These are phyloP conservation scores for Candida dubliniensis DNA, from an alignment of 1,139 yeast species.

Conservation along the genomic window DNA sequence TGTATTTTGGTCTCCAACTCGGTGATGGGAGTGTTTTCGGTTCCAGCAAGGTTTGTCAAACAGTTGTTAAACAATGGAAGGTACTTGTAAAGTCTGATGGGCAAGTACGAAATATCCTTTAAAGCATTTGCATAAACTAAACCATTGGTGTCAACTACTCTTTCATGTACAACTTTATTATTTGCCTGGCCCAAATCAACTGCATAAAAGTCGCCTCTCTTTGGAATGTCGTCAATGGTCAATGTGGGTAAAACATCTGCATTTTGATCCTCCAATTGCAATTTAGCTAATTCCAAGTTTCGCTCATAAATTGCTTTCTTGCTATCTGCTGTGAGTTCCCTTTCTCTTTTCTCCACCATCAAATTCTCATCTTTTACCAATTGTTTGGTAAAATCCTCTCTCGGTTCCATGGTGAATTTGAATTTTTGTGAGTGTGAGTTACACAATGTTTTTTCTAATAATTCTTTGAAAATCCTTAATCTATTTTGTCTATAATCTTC, in stretches of 20 bases:
- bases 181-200: constrained; percentile 21
- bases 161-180: constrained; percentile 34
- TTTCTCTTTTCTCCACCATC: constrained; percentile 48
- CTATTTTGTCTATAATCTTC: constrained; percentile 57
- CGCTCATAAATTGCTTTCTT: constrained; percentile 56
- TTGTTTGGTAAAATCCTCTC: constrained; percentile 48
- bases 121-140: constrained; percentile 67
- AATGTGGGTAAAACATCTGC: constrained; percentile 78
- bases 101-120: constrained; percentile 55
- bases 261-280: constrained; percentile 71
- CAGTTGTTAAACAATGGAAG: constrained; percentile 79
- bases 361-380: constrained; percentile 55
- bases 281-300: constrained; percentile 58
- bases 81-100: constrained; percentile 61
- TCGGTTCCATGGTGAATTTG: constrained; percentile 77
- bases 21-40: constrained; percentile 65
- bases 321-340: constrained; percentile 54
- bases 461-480: constrained; percentile 53
- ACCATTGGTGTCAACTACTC: constrained; percentile 72
- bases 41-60: constrained; percentile 79
- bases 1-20: constrained; percentile 84
- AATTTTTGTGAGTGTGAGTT: constrained; percentile 51
- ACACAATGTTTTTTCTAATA: constrained; percentile 56
- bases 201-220: constrained; percentile 47
- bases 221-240: constrained; percentile 68